phyloP scores from a whole-genome alignment of 2,329 filamentous ascomycete genomes.

The Colletotrichum siamense region DNA sequence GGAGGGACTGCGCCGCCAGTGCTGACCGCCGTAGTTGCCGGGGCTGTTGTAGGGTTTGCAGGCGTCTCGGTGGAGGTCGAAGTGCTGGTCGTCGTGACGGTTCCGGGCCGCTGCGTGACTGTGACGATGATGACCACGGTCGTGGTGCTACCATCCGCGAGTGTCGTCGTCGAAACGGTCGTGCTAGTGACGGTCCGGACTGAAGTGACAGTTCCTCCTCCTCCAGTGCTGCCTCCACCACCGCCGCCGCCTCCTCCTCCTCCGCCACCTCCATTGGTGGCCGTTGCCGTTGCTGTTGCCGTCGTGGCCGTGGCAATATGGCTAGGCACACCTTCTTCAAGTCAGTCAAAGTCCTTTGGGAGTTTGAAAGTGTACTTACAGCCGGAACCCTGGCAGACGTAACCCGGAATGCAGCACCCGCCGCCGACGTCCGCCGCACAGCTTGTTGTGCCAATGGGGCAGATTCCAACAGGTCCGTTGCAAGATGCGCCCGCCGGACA shows the following conservation, averaged over 20 bases:
- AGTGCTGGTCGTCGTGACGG: constrained; percentile 32
- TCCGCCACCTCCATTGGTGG: background rate
- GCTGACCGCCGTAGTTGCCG: constrained; percentile 40
- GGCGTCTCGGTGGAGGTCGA: constrained; percentile 43
- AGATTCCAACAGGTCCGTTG: constrained; percentile 66
- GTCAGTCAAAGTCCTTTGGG: background rate
- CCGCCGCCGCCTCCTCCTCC: background rate
- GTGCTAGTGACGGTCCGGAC: constrained; percentile 33
- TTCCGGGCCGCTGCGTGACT: constrained; percentile 38
- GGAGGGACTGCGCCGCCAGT: constrained; percentile 50
- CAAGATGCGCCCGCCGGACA: constrained; percentile 72
- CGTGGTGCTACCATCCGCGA: constrained; percentile 36
- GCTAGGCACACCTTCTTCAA: constrained; percentile 37
- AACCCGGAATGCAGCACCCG: constrained; percentile 78
- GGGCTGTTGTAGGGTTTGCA: constrained; percentile 41
- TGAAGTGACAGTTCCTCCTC: constrained; percentile 28
- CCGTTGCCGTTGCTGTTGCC: constrained; percentile 23
- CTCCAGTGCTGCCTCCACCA: background rate
- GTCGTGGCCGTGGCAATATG: constrained; percentile 26
- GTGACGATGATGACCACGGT: constrained; percentile 47
- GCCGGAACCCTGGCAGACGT: constrained; percentile 71
- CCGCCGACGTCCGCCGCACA: constrained; percentile 72
- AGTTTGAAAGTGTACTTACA: constrained; percentile 56
- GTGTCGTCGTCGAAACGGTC: constrained; percentile 25
- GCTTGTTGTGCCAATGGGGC: constrained; percentile 65